Base-by-base conservation (phyloP, 2,329 filamentous ascomycete species). In the Penicillium psychrosexuale region DNA sequence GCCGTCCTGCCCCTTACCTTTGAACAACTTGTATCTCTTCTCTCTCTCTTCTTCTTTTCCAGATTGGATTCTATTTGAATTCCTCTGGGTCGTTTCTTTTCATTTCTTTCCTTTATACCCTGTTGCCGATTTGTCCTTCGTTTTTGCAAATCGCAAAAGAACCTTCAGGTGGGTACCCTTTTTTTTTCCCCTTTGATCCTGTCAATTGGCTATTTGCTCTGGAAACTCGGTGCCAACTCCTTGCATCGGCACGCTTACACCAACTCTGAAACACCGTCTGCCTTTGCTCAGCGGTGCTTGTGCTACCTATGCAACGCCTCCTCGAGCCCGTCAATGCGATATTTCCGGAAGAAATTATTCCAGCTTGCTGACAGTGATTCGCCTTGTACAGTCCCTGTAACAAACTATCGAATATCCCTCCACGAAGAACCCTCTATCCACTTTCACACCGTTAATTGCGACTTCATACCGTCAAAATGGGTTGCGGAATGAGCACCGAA, bases 401-500 rank as follows among this genome's bases (percentile, higher is more conserved):
- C 40, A 27, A 40, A 51, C 13, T 12, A 31, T 13, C 34, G 34
- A 53, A 19, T 13, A 36, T 33, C 4, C 19, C 22, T 38, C 9
- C 11, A 33, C 50, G 17, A 36, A 13, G n/a, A 53, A 24, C 12
- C 24, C 6, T 51, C 39, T 34, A 22, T 17, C 27, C 7, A 30
- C 22, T 53, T 58, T 56, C 53, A 53, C 36, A 40, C 38, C 53
- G 53, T 50, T 49, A 39, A 49, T 49, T 42, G 44, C 53, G 50
- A 56, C 48, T 61, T 51, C 61, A 53, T 49, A 66, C 76, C 78
- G 80, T 75, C 88, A 91, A 82, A 71, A 99, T 99, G 94, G 94
- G 94, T 86, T 99, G 94, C 78, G 93, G 93, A 80, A 96, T 97
- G 91, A 97, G 93, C 77, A 96, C 94, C 74, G 94, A 97, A 82